Base-by-base conservation (phyloP, 1,284 basidiomycete genomes). In the Boletus calvinii region DNA sequence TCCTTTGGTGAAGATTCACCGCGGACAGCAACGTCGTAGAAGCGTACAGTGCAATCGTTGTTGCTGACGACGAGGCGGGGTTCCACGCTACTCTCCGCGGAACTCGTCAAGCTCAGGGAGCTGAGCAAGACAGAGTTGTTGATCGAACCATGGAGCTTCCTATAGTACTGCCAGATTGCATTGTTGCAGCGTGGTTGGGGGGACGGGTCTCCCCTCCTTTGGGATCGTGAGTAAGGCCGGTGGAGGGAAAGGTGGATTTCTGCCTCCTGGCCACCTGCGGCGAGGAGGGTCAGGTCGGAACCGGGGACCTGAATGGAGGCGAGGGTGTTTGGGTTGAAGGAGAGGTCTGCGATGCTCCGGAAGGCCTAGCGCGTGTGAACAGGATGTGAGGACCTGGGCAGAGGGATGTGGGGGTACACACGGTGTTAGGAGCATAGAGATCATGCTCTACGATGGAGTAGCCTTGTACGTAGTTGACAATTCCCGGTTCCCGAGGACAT, bases 61-160 rank as follows among this genome's bases (percentile, higher is more conserved):
- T 92, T 93, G 72, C 86, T 89, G 50, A 93, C 82, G 36, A 83
- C 80, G 43, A 93, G 76, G n/a, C 88, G 77, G 0, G 90, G 87
- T 58, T 89, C 85, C 2, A 77, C 74, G 52, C 77, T 79, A 65
- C 79, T 81, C 63, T 84, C 74, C 59, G 80, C 72, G 24, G 80
- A 79, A 53, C 73, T 73, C 15, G 80, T 76, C 50, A 85, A 71
- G 61, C 75, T 83, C 53, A 84, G 72, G 37, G 75, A 81, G 12
- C 81, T 85, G 59, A 92, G 80, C 49, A 87, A 70, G 40, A 94
- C 84, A 11, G 89, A 87, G 67, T 94, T 94, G 69, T 93, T 92
- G 69, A 94, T 93, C 4, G 85, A 86, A 6, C 84, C 85, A 5
- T 73, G 67, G 5, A 88, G 72, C 11, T 70, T 72, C 47, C 75